Evolutionary conservation across 1,284 basidiomycete genomes (phyloP), one percentile per base, ranked within the genome.

Genomic region (Marasmius sp.): DNA sequence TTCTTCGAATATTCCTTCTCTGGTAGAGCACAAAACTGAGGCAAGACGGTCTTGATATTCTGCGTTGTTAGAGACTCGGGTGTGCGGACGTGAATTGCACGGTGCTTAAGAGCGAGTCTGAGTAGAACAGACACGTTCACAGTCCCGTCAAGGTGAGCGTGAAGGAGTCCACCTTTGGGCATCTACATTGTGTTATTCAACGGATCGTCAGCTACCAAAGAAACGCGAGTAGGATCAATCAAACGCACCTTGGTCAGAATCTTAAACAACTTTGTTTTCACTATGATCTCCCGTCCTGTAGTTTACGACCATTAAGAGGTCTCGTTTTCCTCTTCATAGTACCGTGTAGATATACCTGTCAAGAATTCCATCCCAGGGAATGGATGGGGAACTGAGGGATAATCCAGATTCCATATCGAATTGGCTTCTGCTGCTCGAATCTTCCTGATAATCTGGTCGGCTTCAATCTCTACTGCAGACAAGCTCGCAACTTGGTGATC

Each of bases 341-440:
- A 55, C 16, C 14, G 12, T 51, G 6, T 45, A 63, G 18, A 67
- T 69, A 38, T 64, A 81, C 88, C 87, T 57, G 86, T 90, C 64
- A 91, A 73, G 67, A 91, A 92, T 66, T 85, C 88, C 89, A 91
- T 91, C 37, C 90, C 89, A 43, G 88, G 88, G 66, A 89, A 91
- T 0, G 85, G 79, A 69, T 89, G 83, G 1, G 79, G 81, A 45
- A 86, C 74, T 14, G 76, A 76, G n/a, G 80, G 76, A 66, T 85
- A 77, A 11, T 85, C 80, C 48, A 75, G 73, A 38, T 68, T 78
- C 89, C 89, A 91, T 36, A 91, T 76, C 0, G 80, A 77, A 20
- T 72, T 68, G 0, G 81, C 84, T 67, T 91, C 89, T n/a, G 68
- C 65, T 0, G 75, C 70, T 49, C 87, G 83, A 58, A 91, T 80